A percentile compares a stretch with the other conserved stretches of the same genome.
phyloP scores from a whole-genome alignment of 306 rosid genomes.

The Nissolia schottii region DNA sequence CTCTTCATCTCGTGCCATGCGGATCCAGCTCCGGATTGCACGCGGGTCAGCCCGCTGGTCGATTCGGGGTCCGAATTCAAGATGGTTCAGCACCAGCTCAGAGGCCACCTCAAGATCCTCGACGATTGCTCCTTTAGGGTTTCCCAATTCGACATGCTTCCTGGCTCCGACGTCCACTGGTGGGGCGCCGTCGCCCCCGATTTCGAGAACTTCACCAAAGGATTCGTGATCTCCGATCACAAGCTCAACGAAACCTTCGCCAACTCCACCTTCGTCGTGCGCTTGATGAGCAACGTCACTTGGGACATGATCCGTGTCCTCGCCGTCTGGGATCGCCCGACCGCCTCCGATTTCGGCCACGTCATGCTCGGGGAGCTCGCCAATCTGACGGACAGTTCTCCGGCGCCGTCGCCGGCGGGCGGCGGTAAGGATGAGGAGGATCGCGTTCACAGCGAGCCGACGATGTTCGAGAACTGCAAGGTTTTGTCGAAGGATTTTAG shows the following conservation, averaged over 20 bases:
- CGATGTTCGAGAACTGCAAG: slow-evolving; percentile 75
- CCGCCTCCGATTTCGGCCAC: slow-evolving; percentile 76
- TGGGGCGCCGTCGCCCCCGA: slow-evolving; percentile 57
- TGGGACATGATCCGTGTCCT: slow-evolving; percentile 78
- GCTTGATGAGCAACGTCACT: slow-evolving; percentile 43
- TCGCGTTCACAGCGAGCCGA: slow-evolving; percentile 39
- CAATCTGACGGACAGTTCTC: slow-evolving; percentile 9
- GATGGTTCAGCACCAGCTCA: slow-evolving; percentile 83
- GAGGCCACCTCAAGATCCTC: slow-evolving; percentile 55
- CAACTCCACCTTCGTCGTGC: slow-evolving; percentile 52
- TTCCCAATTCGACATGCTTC: slow-evolving; percentile 75
- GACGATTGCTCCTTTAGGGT: slow-evolving; percentile 85
- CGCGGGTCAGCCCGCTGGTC: slow-evolving; percentile 37
- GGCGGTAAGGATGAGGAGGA: neutral
- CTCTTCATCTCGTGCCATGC: slow-evolving; percentile 35
- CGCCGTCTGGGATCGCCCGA: slow-evolving; percentile 76
- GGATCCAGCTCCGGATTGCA: slow-evolving; percentile 49
- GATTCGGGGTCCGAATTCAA: slow-evolving; percentile 46
- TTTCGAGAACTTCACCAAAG: slow-evolving; percentile 51
- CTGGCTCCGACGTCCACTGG: slow-evolving; percentile 73
- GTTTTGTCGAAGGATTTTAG: slow-evolving; percentile 46
- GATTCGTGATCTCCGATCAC: slow-evolving; percentile 56
- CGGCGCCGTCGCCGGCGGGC: slow-evolving; percentile 40
- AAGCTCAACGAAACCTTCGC: slow-evolving; percentile 51
- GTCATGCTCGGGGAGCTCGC: slow-evolving; percentile 22